Conservation (phyloP, 768 basidiomycete genomes). For the Coprinopsis marcescibilis region DNA sequence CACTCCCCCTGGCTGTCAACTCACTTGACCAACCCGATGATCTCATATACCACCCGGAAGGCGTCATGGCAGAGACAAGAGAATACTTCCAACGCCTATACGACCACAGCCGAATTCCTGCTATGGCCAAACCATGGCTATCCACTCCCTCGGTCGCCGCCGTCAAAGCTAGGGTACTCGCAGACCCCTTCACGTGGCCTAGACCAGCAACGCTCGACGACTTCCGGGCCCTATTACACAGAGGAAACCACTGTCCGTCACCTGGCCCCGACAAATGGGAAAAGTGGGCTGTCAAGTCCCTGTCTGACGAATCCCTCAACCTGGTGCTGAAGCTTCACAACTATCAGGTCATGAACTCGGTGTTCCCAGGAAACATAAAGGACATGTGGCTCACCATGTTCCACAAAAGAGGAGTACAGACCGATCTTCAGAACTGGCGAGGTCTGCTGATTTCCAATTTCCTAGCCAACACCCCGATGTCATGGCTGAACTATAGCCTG, state of each 20-base stretch:
- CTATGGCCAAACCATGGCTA: constrained; percentile 21
- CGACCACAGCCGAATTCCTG: constrained; percentile 3
- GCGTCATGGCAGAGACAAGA: constrained; percentile 9
- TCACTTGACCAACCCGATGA: not conserved
- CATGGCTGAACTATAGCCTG: constrained; percentile 24
- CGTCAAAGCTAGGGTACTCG: constrained; percentile 7
- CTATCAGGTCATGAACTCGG: constrained; percentile 19
- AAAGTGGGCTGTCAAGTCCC: constrained; percentile 25
- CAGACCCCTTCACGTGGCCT: constrained; percentile 23
- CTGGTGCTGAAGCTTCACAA: constrained; percentile 23
- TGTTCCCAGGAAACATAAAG: constrained; percentile 23
- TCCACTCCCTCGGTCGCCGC: constrained; percentile 12
- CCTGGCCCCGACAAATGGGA: constrained; percentile 31
- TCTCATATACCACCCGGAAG: constrained; percentile 9
- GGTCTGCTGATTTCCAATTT: constrained; percentile 22
- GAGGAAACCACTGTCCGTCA: constrained; percentile 23
- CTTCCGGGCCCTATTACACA: constrained; percentile 17
- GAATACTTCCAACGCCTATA: constrained; percentile 18
- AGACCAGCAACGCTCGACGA: constrained; percentile 8
- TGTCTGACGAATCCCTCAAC: constrained; percentile 17
- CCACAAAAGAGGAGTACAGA: constrained; percentile 21
- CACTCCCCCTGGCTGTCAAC: constrained; percentile 10
- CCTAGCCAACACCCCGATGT: constrained; percentile 19
- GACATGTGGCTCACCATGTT: constrained; percentile 20
- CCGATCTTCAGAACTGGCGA: constrained; percentile 23